Percentiles rank a stretch among this genome's conserved stretches.
Conservation (phyloP, 163 green algal species). For the Scenedesmus sp. region DNA sequence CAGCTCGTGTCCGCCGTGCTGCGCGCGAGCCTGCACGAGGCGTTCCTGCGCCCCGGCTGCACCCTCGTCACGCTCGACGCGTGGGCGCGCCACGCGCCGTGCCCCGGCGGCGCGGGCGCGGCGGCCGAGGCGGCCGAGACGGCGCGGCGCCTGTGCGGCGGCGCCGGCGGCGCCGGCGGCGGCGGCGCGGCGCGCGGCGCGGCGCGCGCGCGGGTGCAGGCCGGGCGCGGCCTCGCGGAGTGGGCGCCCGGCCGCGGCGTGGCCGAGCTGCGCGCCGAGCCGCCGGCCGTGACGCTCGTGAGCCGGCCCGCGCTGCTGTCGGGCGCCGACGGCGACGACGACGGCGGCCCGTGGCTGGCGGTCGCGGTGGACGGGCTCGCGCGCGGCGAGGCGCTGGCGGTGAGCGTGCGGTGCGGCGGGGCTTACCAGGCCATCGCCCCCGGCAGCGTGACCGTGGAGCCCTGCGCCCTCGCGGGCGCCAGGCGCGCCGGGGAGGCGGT, state of each 20-base stretch:
- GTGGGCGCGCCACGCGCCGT: too few relatives aligned
- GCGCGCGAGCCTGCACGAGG: not conserved
- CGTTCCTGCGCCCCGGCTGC: constrained; percentile 10
- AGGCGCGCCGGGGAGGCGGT: not conserved
- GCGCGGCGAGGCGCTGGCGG: not conserved
- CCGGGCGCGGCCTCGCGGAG: too few relatives aligned
- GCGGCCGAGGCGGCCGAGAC: too few relatives aligned
- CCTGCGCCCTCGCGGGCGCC: not conserved
- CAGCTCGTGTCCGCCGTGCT: not conserved
- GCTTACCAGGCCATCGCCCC: not conserved
- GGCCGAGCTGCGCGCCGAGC: too few relatives aligned
- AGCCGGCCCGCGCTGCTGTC: not conserved
- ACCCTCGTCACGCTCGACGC: not conserved
- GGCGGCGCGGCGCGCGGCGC: too few relatives aligned
- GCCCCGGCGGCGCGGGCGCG: too few relatives aligned
- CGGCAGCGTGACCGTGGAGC: not conserved
- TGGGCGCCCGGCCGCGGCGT: too few relatives aligned
- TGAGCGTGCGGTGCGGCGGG: not conserved
- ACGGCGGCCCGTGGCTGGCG: not conserved
- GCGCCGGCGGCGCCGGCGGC: too few relatives aligned
- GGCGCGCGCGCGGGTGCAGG: too few relatives aligned
- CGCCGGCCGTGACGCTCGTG: not conserved
- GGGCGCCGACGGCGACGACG: not conserved
- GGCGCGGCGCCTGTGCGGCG: too few relatives aligned
- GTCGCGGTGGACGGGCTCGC: not conserved